These are phyloP conservation scores for Pyronema omphalodes DNA, from an alignment of 495 filamentous ascomycete species.

Conservation along the genomic window DNA sequence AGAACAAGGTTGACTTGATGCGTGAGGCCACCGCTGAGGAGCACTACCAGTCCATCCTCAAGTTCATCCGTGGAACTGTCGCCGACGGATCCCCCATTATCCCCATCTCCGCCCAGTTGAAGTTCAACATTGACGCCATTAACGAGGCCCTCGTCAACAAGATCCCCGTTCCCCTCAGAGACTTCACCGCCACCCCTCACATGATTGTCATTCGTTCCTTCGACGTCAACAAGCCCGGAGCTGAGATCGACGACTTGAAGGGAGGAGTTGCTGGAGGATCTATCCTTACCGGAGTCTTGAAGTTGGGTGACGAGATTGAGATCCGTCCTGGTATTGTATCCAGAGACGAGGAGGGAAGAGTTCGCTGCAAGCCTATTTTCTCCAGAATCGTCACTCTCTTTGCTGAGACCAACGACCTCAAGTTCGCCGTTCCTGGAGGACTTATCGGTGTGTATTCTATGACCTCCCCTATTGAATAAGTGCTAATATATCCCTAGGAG, in stretches of 20 bases:
- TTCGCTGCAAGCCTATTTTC: constrained; percentile 93
- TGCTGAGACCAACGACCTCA: constrained; percentile 92
- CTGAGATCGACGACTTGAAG: constrained; percentile 98
- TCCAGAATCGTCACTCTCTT: constrained; percentile 85
- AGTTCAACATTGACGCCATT: constrained; percentile 98
- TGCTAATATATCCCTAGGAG: constrained; percentile 34
- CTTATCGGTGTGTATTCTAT: constrained; percentile 40
- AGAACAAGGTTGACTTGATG: constrained; percentile 99
- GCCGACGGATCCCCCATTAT: constrained; percentile 93
- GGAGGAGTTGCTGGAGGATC: constrained; percentile 95
- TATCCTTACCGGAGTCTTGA: constrained; percentile 88
- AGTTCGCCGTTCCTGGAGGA: constrained; percentile 92
- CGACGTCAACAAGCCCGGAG: constrained; percentile 98
- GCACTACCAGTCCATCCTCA: constrained; percentile 88
- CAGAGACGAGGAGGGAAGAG: constrained; percentile 79
- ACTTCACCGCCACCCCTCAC: constrained; percentile 77
- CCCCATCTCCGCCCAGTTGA: constrained; percentile 93
- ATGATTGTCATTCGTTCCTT: constrained; percentile 99
- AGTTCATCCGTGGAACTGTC: constrained; percentile 94
- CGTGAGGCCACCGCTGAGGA: constrained; percentile 75
- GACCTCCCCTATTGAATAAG: neutral
- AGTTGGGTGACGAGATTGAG: constrained; percentile 93
- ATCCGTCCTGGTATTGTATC: constrained; percentile 91
- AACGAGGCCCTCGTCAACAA: constrained; percentile 83
- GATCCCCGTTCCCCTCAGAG: constrained; percentile 75